Base-by-base conservation (phyloP, 129 eudicot species). In the Silybum marianum region DNA sequence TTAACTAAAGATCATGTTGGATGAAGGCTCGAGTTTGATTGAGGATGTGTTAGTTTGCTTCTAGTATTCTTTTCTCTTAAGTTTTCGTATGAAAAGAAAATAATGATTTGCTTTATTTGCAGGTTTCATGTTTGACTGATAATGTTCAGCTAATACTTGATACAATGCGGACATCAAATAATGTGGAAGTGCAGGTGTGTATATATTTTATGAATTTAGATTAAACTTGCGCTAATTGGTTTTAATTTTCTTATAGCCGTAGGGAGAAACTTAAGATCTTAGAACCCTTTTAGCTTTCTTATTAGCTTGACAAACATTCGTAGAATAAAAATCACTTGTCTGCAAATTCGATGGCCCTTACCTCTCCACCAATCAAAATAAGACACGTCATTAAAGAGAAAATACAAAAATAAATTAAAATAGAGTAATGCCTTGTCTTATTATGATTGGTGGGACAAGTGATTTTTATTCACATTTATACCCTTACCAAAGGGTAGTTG, bases 161-260 rank as follows among this genome's bases (percentile, higher is more conserved):
- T 39, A 85, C 86, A 11, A 76, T 91, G 78, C 85, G 83, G 39
- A 18, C 82, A 69, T 91, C 97, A 46, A 74, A 36, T 69, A 77
- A 76, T 67, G 90, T 91, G 65, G 97, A 91, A 88, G 89, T 85
- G 42, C 88, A 91, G 93, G 97, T 91, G 28, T 58, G 71, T 62
- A 58, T 28, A 60, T 65, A n/a, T 69, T 22, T 22, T 7, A 38
- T 66, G 28, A 32, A 76, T 16, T 75, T 26, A 2, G 8, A 73
- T 62, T 6, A 71, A 81, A 76, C 40, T 24, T 30, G 58, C 24
- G 11, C 34, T 38, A 76, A 28, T 23, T 62, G 70, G 9, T 14
- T 42, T 3, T 54, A n/a, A 2, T 28, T 69, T n/a, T 42, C 4
- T 69, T 69, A 16, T 36, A 16, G 25, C 38, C 24, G 34, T 21